Evolutionary conservation across 208 protist genomes (phyloP), one percentile per base, ranked within the genome.

Genomic region (Leishmania turanica): DNA sequence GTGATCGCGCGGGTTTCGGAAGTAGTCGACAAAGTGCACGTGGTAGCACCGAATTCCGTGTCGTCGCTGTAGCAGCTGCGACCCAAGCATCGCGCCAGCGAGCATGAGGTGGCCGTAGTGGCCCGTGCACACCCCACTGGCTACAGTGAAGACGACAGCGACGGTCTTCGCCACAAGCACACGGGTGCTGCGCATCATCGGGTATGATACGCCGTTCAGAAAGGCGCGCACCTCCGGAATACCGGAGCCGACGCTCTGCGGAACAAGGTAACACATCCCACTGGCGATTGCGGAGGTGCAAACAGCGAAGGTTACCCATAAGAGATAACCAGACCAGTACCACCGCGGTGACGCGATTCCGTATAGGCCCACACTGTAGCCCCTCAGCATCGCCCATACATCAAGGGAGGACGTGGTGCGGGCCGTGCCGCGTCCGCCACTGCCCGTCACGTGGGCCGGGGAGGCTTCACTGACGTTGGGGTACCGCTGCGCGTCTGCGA

Each of bases 121-220:
- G 21, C 85, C 88, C 37, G 83, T 87, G 69, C 86, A 90, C 40
- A 90, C 86, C 1, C 90, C 90, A 78, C 90, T 93, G 8, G 88
- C 78, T 9, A 90, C 84, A 45, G 84, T 86, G 51, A 88, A 83
- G 42, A 84, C 54, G 8, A 90, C 81, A 19, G 81, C 78, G 17
- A 79, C 47, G 9, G 90, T 37, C 81, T 91, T 91, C 56, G 88
- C 87, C 6, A 90, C 65, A 31, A 93, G 77, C 65, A 87, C 85
- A 17, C 82, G 74, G 15, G 86, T 76, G 75, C 81, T 90, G 68
- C 54, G 71, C 62, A 91, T 78, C 79, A 86, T 87, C 34, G 85
- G 85, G 72, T 90, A 90, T 15, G 84, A 9, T n/a, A 93, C 84
- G 58, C 90, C 90, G 81, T 93, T 93, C 37, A 93, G 75, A 71